A percentile compares a stretch with the other conserved stretches of the same genome.
These are phyloP conservation scores for Echeveria elegans DNA, from an alignment of 164 flowering plant genomes.

Conservation along the genomic window DNA sequence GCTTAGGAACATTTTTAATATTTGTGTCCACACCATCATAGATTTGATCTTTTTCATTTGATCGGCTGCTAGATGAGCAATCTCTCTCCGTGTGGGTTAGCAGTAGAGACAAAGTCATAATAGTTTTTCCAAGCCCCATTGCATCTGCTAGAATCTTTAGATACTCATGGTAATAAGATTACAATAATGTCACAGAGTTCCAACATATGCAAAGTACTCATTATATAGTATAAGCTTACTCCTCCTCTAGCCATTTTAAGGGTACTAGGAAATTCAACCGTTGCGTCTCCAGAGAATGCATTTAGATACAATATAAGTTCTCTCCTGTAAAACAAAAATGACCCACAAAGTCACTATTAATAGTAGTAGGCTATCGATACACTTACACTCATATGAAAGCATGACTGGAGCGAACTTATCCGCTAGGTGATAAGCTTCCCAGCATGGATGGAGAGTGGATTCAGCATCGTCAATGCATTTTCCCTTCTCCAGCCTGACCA, in stretches of 20 bases:
- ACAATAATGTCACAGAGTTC: neutral
- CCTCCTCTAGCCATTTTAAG: conserved; percentile 99
- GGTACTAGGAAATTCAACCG: conserved; percentile 87
- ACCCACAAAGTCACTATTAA: neutral
- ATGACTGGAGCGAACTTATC: conserved; percentile 44
- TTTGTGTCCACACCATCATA: neutral
- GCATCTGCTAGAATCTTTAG: conserved; percentile 98
- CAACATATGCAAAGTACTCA: neutral
- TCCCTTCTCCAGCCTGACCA: conserved; percentile 77
- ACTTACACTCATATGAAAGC: conserved; percentile 3
- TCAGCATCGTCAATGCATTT: conserved; percentile 55
- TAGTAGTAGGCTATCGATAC: neutral
- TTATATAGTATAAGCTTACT: conserved; percentile 35
- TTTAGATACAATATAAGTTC: conserved; percentile 68
- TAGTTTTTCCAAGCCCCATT: conserved; percentile 99
- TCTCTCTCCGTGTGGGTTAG: conserved; percentile 52
- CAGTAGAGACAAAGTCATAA: conserved; percentile 88
- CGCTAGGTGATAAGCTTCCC: conserved; percentile 82
- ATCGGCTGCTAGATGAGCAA: conserved; percentile 27
- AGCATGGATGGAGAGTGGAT: conserved; percentile 88
- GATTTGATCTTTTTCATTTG: conserved; percentile 26
- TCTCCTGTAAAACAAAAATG: conserved; percentile 47
- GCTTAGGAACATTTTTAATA: conserved; percentile 28
- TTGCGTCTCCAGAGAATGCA: conserved; percentile 89
- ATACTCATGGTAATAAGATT: conserved; percentile 19